phyloP scores from a whole-genome alignment of 2,329 filamentous ascomycete genomes.

The Coniella vitis region DNA sequence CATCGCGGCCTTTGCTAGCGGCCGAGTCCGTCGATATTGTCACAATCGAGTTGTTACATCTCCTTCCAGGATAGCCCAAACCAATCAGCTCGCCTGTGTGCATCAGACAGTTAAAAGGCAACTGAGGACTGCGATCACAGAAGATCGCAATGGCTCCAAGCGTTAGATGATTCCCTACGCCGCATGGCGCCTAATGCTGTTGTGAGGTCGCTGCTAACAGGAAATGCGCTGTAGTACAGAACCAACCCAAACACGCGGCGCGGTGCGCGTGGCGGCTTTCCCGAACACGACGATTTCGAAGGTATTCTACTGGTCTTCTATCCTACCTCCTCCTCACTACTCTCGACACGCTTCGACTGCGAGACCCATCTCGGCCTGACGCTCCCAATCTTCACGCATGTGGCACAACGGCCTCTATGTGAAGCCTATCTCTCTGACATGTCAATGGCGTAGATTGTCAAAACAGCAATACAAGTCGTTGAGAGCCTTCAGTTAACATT shows the following conservation, averaged over 20 bases:
- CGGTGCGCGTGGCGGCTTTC: conserved; percentile 48
- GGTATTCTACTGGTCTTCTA: conserved; percentile 28
- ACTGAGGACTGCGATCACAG: no score
- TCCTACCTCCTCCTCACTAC: neutral
- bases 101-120: no score
- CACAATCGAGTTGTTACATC: no score
- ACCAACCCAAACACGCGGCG: conserved; percentile 43
- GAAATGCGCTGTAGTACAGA: conserved; percentile 19
- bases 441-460: neutral
- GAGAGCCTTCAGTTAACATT: neutral
- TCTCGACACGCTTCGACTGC: neutral
- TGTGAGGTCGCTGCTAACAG: neutral
- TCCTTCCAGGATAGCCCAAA: no score
- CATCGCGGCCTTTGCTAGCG: no score
- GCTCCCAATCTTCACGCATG: neutral
- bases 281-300: conserved; percentile 57
- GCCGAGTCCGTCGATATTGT: no score
- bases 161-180: conserved; percentile 21
- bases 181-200: neutral
- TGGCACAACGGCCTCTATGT: neutral
- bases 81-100: no score
- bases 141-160: conserved; percentile 37
- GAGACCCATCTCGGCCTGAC: neutral
- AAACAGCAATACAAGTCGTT: neutral
- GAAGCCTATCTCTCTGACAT: neutral